These are phyloP conservation scores for Nymphaea colorata DNA, from an alignment of 164 flowering plant genomes.

Conservation along the genomic window DNA sequence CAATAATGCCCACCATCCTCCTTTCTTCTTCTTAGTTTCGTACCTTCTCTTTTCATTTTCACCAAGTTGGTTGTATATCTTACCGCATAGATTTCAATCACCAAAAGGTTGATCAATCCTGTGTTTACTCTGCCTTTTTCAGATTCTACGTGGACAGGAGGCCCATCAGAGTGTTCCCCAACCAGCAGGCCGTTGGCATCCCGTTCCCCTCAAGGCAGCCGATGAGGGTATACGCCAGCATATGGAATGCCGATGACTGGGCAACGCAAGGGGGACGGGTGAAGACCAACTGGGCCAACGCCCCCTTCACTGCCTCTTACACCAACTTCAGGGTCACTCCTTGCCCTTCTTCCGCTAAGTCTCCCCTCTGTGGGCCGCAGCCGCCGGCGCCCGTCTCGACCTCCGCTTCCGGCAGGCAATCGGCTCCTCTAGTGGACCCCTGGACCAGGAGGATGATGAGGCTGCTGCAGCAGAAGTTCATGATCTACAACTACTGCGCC, in stretches of 20 bases:
- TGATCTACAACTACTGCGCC: conserved; percentile 9
- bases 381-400: not conserved
- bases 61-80: not conserved
- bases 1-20: not conserved
- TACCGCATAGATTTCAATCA: not conserved
- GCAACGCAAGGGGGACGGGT: conserved; percentile 5
- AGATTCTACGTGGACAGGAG: conserved; percentile 7
- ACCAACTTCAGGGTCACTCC: conserved; percentile 2
- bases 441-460: conserved; percentile 1
- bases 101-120: not conserved
- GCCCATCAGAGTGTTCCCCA: conserved; percentile 7
- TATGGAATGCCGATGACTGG: conserved; percentile 10
- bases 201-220: conserved; percentile 5
- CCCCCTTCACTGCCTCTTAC: conserved; percentile 6
- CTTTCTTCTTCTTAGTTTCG: too few species aligned
- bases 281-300: conserved; percentile 4
- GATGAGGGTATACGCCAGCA: conserved; percentile 5
- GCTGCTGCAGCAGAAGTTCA: conserved; percentile 7
- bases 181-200: conserved; percentile 2
- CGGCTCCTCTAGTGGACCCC: not conserved
- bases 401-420: not conserved
- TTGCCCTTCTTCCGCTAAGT: not conserved
- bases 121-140: not conserved
- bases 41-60: not conserved
- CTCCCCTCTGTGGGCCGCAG: not conserved